Evolutionary conservation across 257 asterid genomes (phyloP).

Genomic region (Anisodus tanguticus): DNA sequence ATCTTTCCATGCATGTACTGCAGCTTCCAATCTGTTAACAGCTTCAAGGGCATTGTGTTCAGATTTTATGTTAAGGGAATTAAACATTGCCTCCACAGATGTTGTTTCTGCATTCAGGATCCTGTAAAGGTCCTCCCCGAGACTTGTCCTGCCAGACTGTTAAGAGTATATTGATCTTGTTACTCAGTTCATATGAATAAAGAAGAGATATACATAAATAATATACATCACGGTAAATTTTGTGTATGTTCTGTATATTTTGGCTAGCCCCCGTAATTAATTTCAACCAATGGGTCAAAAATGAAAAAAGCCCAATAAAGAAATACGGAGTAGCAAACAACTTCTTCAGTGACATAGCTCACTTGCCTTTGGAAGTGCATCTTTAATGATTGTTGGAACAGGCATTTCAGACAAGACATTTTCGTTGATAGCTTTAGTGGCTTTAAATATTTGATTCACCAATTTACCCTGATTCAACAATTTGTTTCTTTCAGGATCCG

Average conservation of each 20-base stretch:
- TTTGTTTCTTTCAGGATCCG: constrained; percentile 71
- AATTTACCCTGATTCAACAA: constrained; percentile 72
- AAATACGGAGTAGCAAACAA: too few relatives aligned
- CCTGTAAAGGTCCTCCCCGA: constrained; percentile 79
- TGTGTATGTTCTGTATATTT: background rate
- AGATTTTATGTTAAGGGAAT: constrained; percentile 62
- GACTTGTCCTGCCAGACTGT: constrained; percentile 81
- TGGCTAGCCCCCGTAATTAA: too few relatives aligned
- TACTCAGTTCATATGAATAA: background rate
- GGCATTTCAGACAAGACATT: constrained; percentile 81
- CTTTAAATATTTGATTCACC: constrained; percentile 82
- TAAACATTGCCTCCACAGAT: constrained; percentile 55
- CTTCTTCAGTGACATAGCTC: background rate
- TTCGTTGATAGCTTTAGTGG: constrained; percentile 78
- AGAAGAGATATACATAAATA: background rate
- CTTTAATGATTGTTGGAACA: constrained; percentile 62
- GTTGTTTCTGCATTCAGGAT: constrained; percentile 53
- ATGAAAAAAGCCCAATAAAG: too few relatives aligned
- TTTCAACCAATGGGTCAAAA: too few relatives aligned
- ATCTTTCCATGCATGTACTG: constrained; percentile 75
- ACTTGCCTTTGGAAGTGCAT: constrained; percentile 83
- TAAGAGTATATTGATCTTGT: constrained; percentile 20
- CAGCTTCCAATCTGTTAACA: constrained; percentile 77
- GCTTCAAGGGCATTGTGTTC: constrained; percentile 77
- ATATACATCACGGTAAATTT: background rate